Conservation (phyloP, 78 protist species). For the Trichosphaerium sp. region DNA sequence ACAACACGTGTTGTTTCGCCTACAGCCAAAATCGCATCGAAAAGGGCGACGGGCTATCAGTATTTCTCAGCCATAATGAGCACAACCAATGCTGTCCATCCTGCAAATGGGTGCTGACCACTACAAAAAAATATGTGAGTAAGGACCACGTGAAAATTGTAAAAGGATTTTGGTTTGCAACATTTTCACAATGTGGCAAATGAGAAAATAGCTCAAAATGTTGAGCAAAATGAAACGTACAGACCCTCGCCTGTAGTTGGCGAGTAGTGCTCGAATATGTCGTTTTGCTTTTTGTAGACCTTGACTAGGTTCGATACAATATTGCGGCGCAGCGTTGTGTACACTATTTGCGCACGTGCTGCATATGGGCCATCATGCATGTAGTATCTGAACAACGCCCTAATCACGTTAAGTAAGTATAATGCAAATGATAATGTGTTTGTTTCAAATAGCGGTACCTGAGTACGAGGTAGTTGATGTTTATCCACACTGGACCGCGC, state of each 20-base stretch:
- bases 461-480: conserved; percentile 79
- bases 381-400: background rate
- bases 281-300: conserved; percentile 55
- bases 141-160: too few species aligned
- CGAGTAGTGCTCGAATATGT: conserved; percentile 80
- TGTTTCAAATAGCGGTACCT: too few species aligned
- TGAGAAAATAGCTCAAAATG: too few species aligned
- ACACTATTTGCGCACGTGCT: background rate
- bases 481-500: conserved; percentile 91
- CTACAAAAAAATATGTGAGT: too few species aligned
- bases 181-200: too few species aligned
- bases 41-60: too few species aligned
- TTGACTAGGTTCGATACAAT: conserved; percentile 19
- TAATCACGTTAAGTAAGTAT: too few species aligned
- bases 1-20: too few species aligned
- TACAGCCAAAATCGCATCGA: too few species aligned
- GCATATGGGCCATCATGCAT: background rate
- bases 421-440: too few species aligned
- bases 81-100: conserved; percentile 81
- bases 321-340: conserved; percentile 25
- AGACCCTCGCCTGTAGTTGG: conserved; percentile 64
- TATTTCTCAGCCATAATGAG: conserved; percentile 37
- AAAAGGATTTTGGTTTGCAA: too few species aligned
- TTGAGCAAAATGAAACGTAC: too few species aligned
- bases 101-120: conserved; percentile 88